Evolutionary conservation across 331 rosid genomes (phyloP), one percentile per base, ranked within the genome.

Genomic region (Arachis monticola): DNA sequence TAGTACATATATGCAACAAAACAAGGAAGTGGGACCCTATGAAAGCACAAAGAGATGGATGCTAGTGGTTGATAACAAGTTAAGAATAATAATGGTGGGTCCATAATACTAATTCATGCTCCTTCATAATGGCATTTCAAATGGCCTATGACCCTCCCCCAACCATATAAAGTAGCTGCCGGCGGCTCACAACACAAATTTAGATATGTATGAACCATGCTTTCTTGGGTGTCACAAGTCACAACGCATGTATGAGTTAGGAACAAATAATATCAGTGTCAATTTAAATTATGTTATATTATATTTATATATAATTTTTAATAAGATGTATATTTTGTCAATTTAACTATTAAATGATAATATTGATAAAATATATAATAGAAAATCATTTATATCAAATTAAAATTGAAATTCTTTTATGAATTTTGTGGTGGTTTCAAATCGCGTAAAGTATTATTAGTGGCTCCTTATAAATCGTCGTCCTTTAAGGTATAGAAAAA

Each of bases 161-260:
- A 48, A 67, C 64, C 38, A 67, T 46, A 55, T 30, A 48, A 51
- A 30, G 68, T 78, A 50, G 47, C 4, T 55, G 30, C 74, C 73
- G 74, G 78, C 74, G 78, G 74, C 82, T 53, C 58, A 70, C 4
- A 14, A 40, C 40, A 12, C 5, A 64, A 53, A 75, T 52, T 70
- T 5, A 2, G 10, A 12, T 40, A 27, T 47, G 9, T 40, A 40
- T 46, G 8, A 46, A 51, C 41, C 41, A 40, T 10, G 22, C 52
- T 8, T 56, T 47, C 55, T 13, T 44, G n/a, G 55, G 32, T 13
- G 6, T 31, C 68, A 71, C 56, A 47, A 0, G 60, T 35, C 40
- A 35, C 40, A 8, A 44, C 45, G 5, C 8, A 6, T 27, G 42
- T n/a, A 51, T 51, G 11, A 51, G 13, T 60, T 40, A 40, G 79